Evolutionary conservation across 257 asterid species (phyloP).

Genomic region (Hygrophila difformis): DNA sequence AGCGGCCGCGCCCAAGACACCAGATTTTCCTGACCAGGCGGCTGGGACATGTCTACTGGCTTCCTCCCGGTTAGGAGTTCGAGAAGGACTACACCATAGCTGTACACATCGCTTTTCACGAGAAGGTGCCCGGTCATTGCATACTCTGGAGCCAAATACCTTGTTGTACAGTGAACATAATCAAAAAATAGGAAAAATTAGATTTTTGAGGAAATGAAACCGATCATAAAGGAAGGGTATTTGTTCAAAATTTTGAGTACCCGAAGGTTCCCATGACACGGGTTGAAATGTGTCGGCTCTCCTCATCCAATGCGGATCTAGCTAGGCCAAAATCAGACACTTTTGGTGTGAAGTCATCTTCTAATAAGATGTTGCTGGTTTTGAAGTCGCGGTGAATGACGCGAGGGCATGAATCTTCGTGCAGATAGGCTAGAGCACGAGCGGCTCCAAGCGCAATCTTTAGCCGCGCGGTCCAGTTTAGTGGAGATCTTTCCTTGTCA

Average conservation of each 20-base stretch:
- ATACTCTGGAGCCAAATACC: no score
- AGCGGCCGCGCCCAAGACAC: conserved; percentile 85
- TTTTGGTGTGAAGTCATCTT: no score
- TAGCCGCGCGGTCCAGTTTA: conserved; percentile 70
- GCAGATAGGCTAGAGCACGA: conserved; percentile 86
- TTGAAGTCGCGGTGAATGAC: no score
- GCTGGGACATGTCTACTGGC: no score
- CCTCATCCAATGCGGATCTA: conserved; percentile 71
- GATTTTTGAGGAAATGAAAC: background rate
- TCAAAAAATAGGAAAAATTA: conserved; percentile 8
- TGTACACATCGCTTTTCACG: no score
- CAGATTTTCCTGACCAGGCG: conserved; percentile 79
- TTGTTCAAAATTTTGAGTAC: no score
- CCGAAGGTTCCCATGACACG: conserved; percentile 97
- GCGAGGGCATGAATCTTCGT: conserved; percentile 89
- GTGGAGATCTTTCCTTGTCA: conserved; percentile 66
- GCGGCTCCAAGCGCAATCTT: conserved; percentile 94
- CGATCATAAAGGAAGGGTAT: background rate
- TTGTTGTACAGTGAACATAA: no score
- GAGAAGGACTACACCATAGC: conserved; percentile 94
- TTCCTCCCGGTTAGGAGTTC: no score
- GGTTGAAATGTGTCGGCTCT: conserved; percentile 68
- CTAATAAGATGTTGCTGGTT: conserved; percentile 85
- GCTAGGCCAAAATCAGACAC: conserved; percentile 93
- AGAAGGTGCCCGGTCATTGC: no score